phyloP scores from a whole-genome alignment of 371 early-diverging fungal genomes.

The Choanephora cucurbitarum region DNA sequence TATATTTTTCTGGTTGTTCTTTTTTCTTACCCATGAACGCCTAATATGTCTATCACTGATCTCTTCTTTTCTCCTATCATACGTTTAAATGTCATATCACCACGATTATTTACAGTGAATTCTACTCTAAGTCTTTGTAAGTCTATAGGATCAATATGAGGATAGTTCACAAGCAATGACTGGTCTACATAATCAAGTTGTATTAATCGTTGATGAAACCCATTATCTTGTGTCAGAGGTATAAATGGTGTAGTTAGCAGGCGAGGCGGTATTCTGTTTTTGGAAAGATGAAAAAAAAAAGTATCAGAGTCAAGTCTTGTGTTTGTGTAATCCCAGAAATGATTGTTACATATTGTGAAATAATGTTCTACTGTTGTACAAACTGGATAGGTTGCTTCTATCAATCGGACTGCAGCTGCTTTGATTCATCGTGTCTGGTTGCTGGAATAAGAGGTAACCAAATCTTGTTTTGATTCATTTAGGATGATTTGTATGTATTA shows the following conservation, averaged over 20 bases:
- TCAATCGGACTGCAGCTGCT: background rate
- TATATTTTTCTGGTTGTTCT: background rate
- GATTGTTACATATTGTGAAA: conserved; percentile 30
- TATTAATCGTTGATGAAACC: conserved; percentile 29
- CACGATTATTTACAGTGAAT: conserved; percentile 30
- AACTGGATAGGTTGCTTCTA: conserved; percentile 5
- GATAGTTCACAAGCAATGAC: conserved; percentile 5
- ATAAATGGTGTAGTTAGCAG: conserved; percentile 22
- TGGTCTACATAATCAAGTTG: conserved; percentile 33
- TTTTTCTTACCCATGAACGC: conserved; percentile 26
- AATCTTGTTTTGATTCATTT: conserved; percentile 26
- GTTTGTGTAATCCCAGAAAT: background rate
- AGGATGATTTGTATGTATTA: background rate
- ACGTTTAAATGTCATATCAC: conserved; percentile 20
- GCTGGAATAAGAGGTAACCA: conserved; percentile 34
- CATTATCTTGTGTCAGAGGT: conserved; percentile 22
- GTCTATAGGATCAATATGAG: background rate
- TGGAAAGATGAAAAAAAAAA: background rate
- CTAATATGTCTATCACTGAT: conserved; percentile 28
- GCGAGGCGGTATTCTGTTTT: conserved; percentile 33
- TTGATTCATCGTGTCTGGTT: conserved; percentile 7
- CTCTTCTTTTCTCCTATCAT: conserved; percentile 32
- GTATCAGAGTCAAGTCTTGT: background rate
- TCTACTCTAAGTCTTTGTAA: conserved; percentile 22
- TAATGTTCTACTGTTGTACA: conserved; percentile 20